Base-by-base conservation (phyloP, 768 basidiomycete species). In the Chiua virens region DNA sequence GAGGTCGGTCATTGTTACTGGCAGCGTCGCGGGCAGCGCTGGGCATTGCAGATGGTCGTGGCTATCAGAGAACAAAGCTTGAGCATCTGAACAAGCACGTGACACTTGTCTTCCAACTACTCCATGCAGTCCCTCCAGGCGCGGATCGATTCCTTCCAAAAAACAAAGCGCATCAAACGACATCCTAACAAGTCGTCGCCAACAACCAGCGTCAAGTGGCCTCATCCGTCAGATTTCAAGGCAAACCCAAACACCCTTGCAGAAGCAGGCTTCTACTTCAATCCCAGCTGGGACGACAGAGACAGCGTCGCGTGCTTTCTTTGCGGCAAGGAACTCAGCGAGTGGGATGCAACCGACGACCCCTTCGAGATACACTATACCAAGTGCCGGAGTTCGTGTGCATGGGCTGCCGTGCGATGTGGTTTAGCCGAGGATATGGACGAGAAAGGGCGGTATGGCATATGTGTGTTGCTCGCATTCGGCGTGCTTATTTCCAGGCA, bases 261-360 rank as follows among this genome's bases (percentile, higher is more conserved):
- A 2, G 83, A 87, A 57, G 95, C 95, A 3, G 95, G 95, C 9
- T 98, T 96, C 73, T 95, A 82, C 75, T 94, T 79, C 70, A 76
- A 76, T 55, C 91, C 91, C 0, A 81, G 79, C 56, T 72, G 74
- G 52, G 80, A 83, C 21, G 83, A 86, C 53, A 74, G 73, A 15
- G 91, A 94, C 69, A 85, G 81, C 59, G 92, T 89, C 20, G 76
- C 79, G 5, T 98, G 95, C 67, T 97, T 86, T 66, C 72, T 87
- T 56, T 98, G 95, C 72, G 78, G 76, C 40, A 90, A 94, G 60
- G 77, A 86, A 54, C 76, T 98, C 9, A 81, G 83, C 47, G 89
- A 87, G 18, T 98, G 95, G 95, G 88, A 88, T 42, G 76, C 75
- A 40, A 73, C 81, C 1, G 94, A 98, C 59, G 89, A 95, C 70